Evolutionary conservation across 192 early-diverging fungal species (phyloP).

Genomic region (Coemansia sp.): DNA sequence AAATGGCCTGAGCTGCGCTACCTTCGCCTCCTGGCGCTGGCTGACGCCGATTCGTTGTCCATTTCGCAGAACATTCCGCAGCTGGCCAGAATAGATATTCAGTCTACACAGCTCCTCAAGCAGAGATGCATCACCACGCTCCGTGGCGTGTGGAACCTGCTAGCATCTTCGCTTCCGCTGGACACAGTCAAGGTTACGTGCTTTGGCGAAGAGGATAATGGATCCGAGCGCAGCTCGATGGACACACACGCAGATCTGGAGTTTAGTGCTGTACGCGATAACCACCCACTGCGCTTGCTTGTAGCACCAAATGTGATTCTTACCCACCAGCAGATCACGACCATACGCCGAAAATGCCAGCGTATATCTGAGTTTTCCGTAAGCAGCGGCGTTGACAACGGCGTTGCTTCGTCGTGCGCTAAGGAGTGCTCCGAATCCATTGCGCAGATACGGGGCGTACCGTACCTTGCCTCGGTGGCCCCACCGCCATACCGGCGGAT

Average conservation of each 20-base stretch:
- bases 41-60: constrained; percentile 13
- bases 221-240: not conserved
- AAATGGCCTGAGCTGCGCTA: constrained; percentile 21
- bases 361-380: constrained; percentile 8
- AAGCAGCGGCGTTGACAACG: not conserved
- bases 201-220: not conserved
- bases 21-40: constrained; percentile 16
- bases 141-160: constrained; percentile 21
- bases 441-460: not conserved
- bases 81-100: constrained; percentile 13
- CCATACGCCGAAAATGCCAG: constrained; percentile 23
- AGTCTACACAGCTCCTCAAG: constrained; percentile 1
- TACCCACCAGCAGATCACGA: constrained; percentile 11
- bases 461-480: not conserved
- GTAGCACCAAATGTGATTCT: constrained; percentile 14
- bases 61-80: constrained; percentile 16
- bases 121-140: constrained; percentile 7
- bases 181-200: constrained; percentile 10
- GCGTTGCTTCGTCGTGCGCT: not conserved
- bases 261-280: constrained; percentile 11
- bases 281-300: constrained; percentile 18
- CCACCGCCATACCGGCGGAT: constrained; percentile 4
- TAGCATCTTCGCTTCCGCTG: constrained; percentile 18
- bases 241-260: not conserved
- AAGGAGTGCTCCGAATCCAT: constrained; percentile 1